phyloP scores from a whole-genome alignment of 768 basidiomycete species.

The Mycena polygramma region DNA sequence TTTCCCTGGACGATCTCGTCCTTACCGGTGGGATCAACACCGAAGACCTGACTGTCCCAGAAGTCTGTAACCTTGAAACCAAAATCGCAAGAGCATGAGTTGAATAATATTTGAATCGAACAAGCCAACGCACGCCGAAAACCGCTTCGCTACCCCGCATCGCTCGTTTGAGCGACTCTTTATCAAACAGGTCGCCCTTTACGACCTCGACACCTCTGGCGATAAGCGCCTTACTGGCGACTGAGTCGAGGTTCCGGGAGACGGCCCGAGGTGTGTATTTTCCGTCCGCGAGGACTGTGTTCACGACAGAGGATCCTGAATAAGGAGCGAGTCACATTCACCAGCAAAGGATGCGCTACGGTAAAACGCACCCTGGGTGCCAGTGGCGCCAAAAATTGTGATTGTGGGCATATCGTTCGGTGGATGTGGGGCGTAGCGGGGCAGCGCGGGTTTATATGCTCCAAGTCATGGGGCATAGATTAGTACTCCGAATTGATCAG shows the following conservation, averaged over 20 bases:
- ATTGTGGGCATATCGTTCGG: slow-evolving; percentile 10
- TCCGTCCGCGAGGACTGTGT: slow-evolving; percentile 33
- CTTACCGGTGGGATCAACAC: slow-evolving; percentile 25
- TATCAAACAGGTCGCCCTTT: slow-evolving; percentile 29
- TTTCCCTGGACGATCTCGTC: slow-evolving; percentile 43
- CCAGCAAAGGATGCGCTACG: no score
- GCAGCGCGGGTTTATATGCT: no score
- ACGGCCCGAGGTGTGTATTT: slow-evolving; percentile 37
- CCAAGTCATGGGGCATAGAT: no score
- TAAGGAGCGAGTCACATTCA: not conserved
- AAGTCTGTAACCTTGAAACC: slow-evolving; percentile 43
- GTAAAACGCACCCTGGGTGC: slow-evolving; percentile 4
- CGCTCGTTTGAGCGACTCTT: slow-evolving; percentile 33
- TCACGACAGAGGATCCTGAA: slow-evolving; percentile 26
- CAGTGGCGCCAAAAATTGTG: slow-evolving; percentile 13
- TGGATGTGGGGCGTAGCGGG: no score
- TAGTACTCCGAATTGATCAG: no score
- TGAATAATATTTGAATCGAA: not conserved
- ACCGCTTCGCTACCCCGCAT: slow-evolving; percentile 35
- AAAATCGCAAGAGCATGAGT: not conserved
- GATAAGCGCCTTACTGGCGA: slow-evolving; percentile 13
- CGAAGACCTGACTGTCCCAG: slow-evolving; percentile 39
- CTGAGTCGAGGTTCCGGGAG: slow-evolving; percentile 29
- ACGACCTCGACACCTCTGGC: slow-evolving; percentile 33
- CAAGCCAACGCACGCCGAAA: slow-evolving; percentile 28